Evolutionary conservation across 345 rosid species (phyloP), one percentile per base, ranked within the genome.

Genomic region (Sonneratia caseolaris): DNA sequence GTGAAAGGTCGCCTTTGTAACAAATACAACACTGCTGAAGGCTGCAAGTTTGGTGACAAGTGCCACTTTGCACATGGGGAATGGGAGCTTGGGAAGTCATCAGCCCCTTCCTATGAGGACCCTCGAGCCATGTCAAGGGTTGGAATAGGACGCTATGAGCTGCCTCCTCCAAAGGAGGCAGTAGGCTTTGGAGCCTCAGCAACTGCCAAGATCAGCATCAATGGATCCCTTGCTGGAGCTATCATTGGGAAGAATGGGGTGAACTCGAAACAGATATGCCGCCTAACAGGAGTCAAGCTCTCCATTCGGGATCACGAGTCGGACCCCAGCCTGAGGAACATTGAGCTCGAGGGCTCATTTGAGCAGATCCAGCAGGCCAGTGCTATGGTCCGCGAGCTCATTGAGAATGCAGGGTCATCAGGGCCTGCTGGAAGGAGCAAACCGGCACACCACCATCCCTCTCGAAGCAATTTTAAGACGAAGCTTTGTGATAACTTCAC

Each of bases 291-390:
- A 56, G 96, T 87, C 71, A 96, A 90, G 82, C 87, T 96, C 70
- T 89, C 97, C 16, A 92, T 96, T 37, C 84, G 91, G 69, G 98
- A 96, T 27, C 92, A 92, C 35, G 98, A 96, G 66, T 66, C 83
- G 3, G 96, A 96, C 72, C 89, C 98, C 2, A 88, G 83, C 75
- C 73, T 84, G 77, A 89, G 88, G 85, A 92, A 89, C 83, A 96
- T 96, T 68, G 97, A 90, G 82, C 89, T 96, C 1, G 98, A 96
- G 83, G 99, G 99, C 70, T 84, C 97, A 65, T 88, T 89, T 42
- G 98, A 92, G 79, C 99, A 96, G 89, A 96, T 96, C 71, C 89
- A 87, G 70, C 91, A 89, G 85, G 99, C 98, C 21, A 92, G 91
- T n/a, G 87, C 88, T 32, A 96, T 92, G 98, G 97, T 96, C 65